phyloP scores from a whole-genome alignment of 345 rosid genomes.

The Salix dunnii region DNA sequence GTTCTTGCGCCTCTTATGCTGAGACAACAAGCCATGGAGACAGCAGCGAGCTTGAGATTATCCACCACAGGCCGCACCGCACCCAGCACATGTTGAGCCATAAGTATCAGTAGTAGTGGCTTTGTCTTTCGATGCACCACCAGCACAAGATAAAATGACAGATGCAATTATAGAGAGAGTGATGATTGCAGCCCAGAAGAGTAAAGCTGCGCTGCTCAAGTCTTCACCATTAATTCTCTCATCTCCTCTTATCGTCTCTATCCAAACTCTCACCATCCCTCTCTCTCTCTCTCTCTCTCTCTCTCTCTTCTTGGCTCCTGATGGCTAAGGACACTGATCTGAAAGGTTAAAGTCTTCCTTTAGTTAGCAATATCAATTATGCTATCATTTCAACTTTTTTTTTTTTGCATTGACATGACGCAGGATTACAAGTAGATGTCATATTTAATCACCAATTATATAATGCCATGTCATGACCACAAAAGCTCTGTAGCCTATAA shows the following conservation, averaged over 20 bases:
- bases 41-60: constrained; percentile 4
- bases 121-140: constrained; percentile 46
- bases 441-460: too few relatives aligned
- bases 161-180: constrained; percentile 30
- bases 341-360: too few relatives aligned
- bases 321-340: too few relatives aligned
- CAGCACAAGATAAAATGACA: constrained; percentile 46
- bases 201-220: constrained; percentile 7
- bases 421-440: too few relatives aligned
- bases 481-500: too few relatives aligned
- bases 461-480: too few relatives aligned
- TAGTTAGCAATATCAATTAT: too few relatives aligned
- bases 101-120: constrained; percentile 32
- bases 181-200: constrained; percentile 36
- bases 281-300: constrained; percentile 1
- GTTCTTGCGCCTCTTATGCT: not conserved
- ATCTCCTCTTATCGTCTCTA: not conserved
- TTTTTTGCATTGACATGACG: too few relatives aligned
- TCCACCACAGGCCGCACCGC: constrained; percentile 56
- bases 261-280: constrained; percentile 32
- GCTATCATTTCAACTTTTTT: too few relatives aligned
- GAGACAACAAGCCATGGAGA: not conserved
- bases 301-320: too few relatives aligned
- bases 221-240: constrained; percentile 7
- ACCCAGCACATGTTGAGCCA: constrained; percentile 45